A percentile compares a stretch with the other conserved stretches of the same genome.
phyloP scores from a whole-genome alignment of 257 asterid species.

The Rehmannia glutinosa region DNA sequence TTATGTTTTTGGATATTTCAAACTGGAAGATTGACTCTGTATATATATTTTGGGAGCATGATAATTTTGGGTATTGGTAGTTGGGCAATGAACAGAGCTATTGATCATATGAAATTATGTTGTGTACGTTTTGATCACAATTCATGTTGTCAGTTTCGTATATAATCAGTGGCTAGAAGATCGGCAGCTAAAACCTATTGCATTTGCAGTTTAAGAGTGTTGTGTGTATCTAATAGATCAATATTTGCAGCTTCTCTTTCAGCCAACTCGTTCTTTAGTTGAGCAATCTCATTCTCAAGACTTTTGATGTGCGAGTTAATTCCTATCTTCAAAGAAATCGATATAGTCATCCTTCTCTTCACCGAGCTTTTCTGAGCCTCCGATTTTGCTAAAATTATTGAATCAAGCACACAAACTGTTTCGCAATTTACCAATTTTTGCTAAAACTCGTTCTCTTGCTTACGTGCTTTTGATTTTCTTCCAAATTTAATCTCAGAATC shows the following conservation, averaged over 20 bases:
- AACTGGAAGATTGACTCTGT: too few relatives aligned
- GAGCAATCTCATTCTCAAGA: slow-evolving; percentile 31
- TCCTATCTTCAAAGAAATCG: slow-evolving; percentile 31
- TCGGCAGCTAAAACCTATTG: too few relatives aligned
- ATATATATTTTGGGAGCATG: too few relatives aligned
- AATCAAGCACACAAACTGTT: slow-evolving; percentile 19
- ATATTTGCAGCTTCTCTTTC: slow-evolving; percentile 22
- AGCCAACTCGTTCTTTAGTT: slow-evolving; percentile 20
- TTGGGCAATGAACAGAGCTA: too few relatives aligned
- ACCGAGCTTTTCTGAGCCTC: slow-evolving; percentile 24
- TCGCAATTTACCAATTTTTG: slow-evolving; percentile 23
- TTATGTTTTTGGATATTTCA: too few relatives aligned
- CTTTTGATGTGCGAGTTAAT: slow-evolving; percentile 13
- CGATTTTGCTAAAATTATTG: slow-evolving; percentile 9
- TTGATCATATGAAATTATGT: too few relatives aligned
- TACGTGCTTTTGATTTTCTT: slow-evolving; percentile 19
- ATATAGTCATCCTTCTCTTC: slow-evolving; percentile 27
- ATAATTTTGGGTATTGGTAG: too few relatives aligned
- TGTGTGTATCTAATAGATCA: slow-evolving; percentile 13
- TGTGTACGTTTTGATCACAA: too few relatives aligned
- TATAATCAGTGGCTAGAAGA: too few relatives aligned
- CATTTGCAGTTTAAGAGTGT: too few relatives aligned
- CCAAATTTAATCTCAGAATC: slow-evolving; percentile 20
- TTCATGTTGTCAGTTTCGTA: too few relatives aligned
- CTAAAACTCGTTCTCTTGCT: slow-evolving; percentile 26